phyloP scores from a whole-genome alignment of 1,139 yeast species.

The Scheffersomyces lignicola region DNA sequence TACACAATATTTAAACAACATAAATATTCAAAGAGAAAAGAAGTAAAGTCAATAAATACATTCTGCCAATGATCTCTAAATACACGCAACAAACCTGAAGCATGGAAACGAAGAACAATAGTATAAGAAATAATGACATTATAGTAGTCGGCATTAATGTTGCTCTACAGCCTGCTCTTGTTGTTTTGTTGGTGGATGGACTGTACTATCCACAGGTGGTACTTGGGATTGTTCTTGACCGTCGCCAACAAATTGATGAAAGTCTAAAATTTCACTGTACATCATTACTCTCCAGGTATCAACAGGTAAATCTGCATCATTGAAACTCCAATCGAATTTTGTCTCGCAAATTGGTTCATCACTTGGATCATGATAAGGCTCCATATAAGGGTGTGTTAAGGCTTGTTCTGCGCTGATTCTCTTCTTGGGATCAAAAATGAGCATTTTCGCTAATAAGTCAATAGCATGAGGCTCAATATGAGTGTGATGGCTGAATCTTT shows the following conservation, averaged over 20 bases:
- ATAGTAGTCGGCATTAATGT: too few species aligned
- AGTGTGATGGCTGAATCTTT: conserved; percentile 64
- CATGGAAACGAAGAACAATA: too few species aligned
- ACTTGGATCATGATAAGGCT: conserved; percentile 97
- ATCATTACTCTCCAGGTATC: conserved; percentile 99
- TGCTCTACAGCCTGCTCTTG: conserved; percentile 10
- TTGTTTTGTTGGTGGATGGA: conserved; percentile 9
- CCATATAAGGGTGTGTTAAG: conserved; percentile 85
- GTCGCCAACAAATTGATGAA: conserved; percentile 72
- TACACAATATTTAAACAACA: too few species aligned
- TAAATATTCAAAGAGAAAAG: too few species aligned
- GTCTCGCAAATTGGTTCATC: conserved; percentile 96
- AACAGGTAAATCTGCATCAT: conserved; percentile 95
- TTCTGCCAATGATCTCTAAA: too few species aligned
- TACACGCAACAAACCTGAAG: too few species aligned
- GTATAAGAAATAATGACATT: too few species aligned
- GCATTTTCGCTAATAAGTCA: conserved; percentile 84
- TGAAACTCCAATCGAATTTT: conserved; percentile 96
- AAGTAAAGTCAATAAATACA: too few species aligned
- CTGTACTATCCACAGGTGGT: conserved; percentile 8
- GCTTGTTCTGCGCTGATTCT: conserved; percentile 93
- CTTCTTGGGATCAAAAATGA: conserved; percentile 91
- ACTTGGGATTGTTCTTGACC: conserved; percentile 7
- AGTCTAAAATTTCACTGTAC: conserved; percentile 95
- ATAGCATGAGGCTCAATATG: conserved; percentile 92